Base-by-base conservation (phyloP, 1,284 basidiomycete species). In the Puccinia sorghi region DNA sequence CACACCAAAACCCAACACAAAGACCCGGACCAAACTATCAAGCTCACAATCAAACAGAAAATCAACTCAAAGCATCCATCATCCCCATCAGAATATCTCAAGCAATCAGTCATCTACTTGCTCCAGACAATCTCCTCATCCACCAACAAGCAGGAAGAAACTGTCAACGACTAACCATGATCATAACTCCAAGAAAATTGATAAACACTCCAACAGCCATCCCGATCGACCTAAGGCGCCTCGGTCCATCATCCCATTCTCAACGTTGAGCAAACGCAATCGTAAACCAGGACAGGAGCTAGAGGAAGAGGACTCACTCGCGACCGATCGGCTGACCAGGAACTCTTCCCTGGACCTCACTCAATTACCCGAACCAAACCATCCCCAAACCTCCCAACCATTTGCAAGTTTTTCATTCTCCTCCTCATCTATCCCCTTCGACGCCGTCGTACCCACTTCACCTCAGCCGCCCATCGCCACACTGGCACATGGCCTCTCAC, bases 401-500 rank as follows among this genome's bases (percentile, higher is more conserved):
- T 41, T 67, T 9, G 25, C 74, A 1, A 69, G 25, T 48, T 78
- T 78, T 50, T 78, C 75, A 37, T 78, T 78, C 54, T 78, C 75
- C 20, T 69, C 32, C 32, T 57, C 52, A 6, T 61, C 64, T n/a
- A 71, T 78, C 46, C 75, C 75, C n/a, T 78, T 78, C 56, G 54
- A 69, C 7, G 22, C 75, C 64, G 67, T 78, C 66, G 61, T 46
- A 57, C 54, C 75, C 11, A 32, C 22, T 12, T 20, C 43, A 46
- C 81, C 82, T 78, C 76, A 83, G 83, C 86, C 86, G 61, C 88
- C 89, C 1, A 88, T 97, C 9, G 89, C 93, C 0, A 87, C 83
- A 1, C 88, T 98, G 0, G 87, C 89, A 0, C 93, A 94, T 83
- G 90, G 90, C 1, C 86, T 98, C 1, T 91, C 93, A 70, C 88